Base-by-base conservation (phyloP, 768 basidiomycete species). In the Chalciporus piperatus region DNA sequence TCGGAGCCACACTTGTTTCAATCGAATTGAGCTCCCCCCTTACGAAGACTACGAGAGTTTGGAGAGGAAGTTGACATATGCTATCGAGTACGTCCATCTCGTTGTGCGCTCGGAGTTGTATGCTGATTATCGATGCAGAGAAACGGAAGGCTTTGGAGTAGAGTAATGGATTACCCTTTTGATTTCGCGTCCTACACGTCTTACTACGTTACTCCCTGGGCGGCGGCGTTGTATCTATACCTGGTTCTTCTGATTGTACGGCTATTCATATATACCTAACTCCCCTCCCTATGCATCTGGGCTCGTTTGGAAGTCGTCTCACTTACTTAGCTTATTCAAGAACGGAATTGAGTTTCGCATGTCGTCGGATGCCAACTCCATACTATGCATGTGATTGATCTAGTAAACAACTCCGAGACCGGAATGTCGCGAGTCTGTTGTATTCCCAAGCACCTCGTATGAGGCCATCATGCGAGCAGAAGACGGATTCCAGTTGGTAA, bases 1-100 rank as follows among this genome's bases (percentile, higher is more conserved):
- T 3, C 82, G 94, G 65, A 88, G 86, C 59, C 94, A 96, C 67
- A 97, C 93, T 2, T 97, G 94, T 71, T 96, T 97, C 78, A 96
- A 96, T 66, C 74, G 87, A 44, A 73, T 92, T 45, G 93, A 97
- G 65, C 70, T 97, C 20, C 93, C 93, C 1, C 88, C 92, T 14
- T 97, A 97, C 66, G 81, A 89, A 59, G 87, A 90, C 65, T 92
- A 89, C 62, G 86, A 90, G 68, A 88, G 83, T 60, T 69, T 96
- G 53, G 92, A 96, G 69, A 84, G 83, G 65, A 94, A 93, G 70
- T 66, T 97, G 45, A 80, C 85, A 38, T 87, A 84, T 64, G 90
- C 90, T 17, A 88, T 92, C 35, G 90, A 92, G 84, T 89, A 59
- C 51, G 87, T 76, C 22, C 37, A 50, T 44, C 28, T 50, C 22